Evolutionary conservation across 805 yeast species (phyloP), one percentile per base, ranked within the genome.

Genomic region (Yarrowia sp.): DNA sequence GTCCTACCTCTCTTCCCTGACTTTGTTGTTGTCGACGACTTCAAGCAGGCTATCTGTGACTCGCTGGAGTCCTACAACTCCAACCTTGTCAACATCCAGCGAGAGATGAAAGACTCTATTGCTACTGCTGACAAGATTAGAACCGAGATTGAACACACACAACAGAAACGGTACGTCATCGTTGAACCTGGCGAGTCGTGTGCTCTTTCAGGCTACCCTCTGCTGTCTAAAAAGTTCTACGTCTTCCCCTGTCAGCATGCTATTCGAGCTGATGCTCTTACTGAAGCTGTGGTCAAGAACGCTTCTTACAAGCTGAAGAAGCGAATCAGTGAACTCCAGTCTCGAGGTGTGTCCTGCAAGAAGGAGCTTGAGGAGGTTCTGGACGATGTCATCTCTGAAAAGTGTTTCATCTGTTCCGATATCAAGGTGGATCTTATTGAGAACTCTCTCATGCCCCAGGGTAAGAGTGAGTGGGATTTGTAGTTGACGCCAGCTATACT

Each of bases 161-260:
- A 59, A 52, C 52, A 77, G 26, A 82, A 85, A 53, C 82, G 88
- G 7, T 88, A 86, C 71, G 87, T 87, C 46, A 82, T 89, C 0
- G 83, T 94, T 19, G 89, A 90, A 73, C 92, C 97, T 0, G 96
- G 95, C 1, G 95, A 89, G 71, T 85, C 94, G 0, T 95, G 99
- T 79, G 80, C 84, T 52, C 72, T 86, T 3, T 94, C 98, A 77
- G 79, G 81, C n/a, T 84, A 84, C 72, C 83, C 95, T 9, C 80
- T 94, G 55, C 83, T 91, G 2, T 85, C 88, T 4, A 84, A 92
- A 69, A 89, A 87, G 75, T 92, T 92, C 73, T 83, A 88, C 67
- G 86, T 88, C 5, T 95, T 91, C 75, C 97, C 97, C 0, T 95
- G 99, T 76, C 89, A 85, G 69, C 99, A 95, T 76, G 86, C 91